Percentiles rank a stretch among this genome's conserved stretches.
phyloP scores from a whole-genome alignment of 2,329 filamentous ascomycete genomes.

The Lachnellula subtilissima region DNA sequence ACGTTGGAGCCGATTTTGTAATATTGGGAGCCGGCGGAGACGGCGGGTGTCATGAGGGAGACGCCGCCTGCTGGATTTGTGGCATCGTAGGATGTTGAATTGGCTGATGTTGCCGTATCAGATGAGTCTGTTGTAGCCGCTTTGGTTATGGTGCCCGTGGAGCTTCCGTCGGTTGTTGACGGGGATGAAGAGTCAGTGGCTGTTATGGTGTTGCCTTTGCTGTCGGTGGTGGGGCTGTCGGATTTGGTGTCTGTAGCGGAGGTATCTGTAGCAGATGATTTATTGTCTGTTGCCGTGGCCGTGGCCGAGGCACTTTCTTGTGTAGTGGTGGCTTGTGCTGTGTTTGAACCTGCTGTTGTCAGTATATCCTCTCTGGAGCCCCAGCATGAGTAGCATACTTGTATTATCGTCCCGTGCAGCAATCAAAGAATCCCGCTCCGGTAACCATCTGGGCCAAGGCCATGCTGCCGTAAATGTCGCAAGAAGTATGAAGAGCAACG shows the following conservation, averaged over 20 bases:
- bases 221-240: slow-evolving; percentile 3
- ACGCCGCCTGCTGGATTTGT: slow-evolving; percentile 47
- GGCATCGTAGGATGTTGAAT: slow-evolving; percentile 36
- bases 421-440: slow-evolving; percentile 44
- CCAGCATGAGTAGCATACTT: slow-evolving; percentile 8
- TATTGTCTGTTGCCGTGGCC: slow-evolving; percentile 1
- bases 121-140: neutral
- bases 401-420: slow-evolving; percentile 44
- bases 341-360: slow-evolving; percentile 8
- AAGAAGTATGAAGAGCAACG: slow-evolving; percentile 49
- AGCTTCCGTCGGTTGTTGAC: neutral
- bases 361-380: neutral
- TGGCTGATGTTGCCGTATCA: slow-evolving; percentile 5
- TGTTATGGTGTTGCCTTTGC: slow-evolving; percentile 11
- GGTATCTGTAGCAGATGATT: slow-evolving; percentile 5
- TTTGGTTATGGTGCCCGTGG: slow-evolving; percentile 1
- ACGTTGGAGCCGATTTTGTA: slow-evolving; percentile 57
- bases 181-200: neutral
- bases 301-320: slow-evolving; percentile 6
- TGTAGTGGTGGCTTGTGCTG: slow-evolving; percentile 2
- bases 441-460: slow-evolving; percentile 54
- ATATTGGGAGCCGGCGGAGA: slow-evolving; percentile 42
- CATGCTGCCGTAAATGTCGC: slow-evolving; percentile 38
- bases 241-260: slow-evolving; percentile 3
- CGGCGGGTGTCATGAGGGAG: slow-evolving; percentile 48